Conservation (phyloP, 1,284 basidiomycete genomes). For the Pterulicium gracile region DNA sequence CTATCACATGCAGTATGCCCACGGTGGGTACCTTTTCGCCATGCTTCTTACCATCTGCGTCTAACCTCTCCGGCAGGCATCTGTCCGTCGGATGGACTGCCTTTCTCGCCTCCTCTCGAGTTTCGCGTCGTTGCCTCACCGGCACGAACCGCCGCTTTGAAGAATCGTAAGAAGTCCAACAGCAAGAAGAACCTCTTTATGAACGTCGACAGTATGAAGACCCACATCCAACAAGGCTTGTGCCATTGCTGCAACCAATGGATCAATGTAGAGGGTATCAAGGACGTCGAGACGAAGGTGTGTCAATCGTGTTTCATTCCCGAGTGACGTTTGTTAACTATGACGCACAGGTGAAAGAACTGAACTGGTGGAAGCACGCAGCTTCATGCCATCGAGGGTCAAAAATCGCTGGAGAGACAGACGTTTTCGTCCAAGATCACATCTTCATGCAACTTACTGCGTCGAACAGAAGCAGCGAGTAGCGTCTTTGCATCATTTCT, state of each 20-base stretch:
- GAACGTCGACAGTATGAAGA: constrained; percentile 47
- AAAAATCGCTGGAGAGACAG: constrained; percentile 39
- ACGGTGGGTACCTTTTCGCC: constrained; percentile 35
- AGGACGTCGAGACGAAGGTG: constrained; percentile 61
- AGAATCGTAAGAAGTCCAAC: neutral
- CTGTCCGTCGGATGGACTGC: constrained; percentile 45
- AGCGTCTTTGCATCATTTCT: too few relatives aligned
- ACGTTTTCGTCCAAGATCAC: constrained; percentile 33
- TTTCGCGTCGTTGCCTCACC: constrained; percentile 33
- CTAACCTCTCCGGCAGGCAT: constrained; percentile 31
- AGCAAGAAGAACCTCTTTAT: constrained; percentile 15
- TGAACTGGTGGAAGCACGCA: constrained; percentile 79
- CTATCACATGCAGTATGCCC: constrained; percentile 73
- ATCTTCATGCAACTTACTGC: constrained; percentile 14
- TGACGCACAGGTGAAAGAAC: constrained; percentile 51
- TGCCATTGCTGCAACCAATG: constrained; percentile 70
- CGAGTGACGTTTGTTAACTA: neutral
- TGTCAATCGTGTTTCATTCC: constrained; percentile 8
- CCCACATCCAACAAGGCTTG: constrained; percentile 50
- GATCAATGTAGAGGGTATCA: constrained; percentile 60
- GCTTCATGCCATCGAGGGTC: constrained; percentile 56
- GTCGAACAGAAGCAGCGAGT: neutral
- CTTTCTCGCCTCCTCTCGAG: constrained; percentile 64
- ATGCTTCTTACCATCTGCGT: constrained; percentile 1
- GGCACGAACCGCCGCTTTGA: neutral